Evolutionary conservation across 2,329 filamentous ascomycete genomes (phyloP).

Genomic region (Colletotrichum scovillei): DNA sequence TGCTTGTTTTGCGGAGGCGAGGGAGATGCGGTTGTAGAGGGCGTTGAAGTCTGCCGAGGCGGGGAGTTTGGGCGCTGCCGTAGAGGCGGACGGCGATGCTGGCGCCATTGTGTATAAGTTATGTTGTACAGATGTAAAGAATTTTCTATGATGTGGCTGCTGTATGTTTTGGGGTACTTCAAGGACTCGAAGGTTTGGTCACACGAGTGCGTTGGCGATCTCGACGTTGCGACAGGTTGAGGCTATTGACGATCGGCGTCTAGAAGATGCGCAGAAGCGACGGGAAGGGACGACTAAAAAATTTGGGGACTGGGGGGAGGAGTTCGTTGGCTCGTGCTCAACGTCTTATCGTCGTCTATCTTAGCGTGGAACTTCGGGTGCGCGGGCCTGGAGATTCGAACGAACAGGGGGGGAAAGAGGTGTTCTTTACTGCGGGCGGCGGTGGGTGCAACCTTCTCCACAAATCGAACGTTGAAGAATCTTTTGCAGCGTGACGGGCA

Average conservation of each 20-base stretch:
- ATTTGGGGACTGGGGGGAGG: neutral
- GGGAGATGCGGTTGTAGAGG: slow-evolving; percentile 55
- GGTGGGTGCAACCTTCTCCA: slow-evolving; percentile 8
- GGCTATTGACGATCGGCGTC: neutral
- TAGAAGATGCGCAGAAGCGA: neutral
- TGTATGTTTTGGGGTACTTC: too few species aligned
- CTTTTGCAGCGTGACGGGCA: neutral
- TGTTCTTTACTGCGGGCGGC: neutral
- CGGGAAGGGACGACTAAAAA: neutral
- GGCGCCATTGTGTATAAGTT: neutral
- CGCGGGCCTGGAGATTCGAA: neutral
- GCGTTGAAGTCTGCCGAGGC: slow-evolving; percentile 51
- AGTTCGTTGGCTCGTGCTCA: neutral
- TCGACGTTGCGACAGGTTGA: neutral
- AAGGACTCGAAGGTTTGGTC: too few species aligned
- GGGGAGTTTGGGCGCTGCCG: slow-evolving; percentile 45
- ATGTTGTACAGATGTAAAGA: neutral
- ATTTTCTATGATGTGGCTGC: neutral
- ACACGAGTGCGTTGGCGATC: neutral
- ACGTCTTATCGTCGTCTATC: neutral
- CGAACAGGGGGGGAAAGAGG: neutral
- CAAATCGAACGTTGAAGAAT: neutral
- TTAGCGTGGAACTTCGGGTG: slow-evolving; percentile 3
- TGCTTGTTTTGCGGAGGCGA: slow-evolving; percentile 49
- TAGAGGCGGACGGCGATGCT: slow-evolving; percentile 38